Percentiles rank a stretch among this genome's conserved stretches.
Evolutionary conservation across 1,139 yeast species (phyloP).

Genomic region (Pichia sp.): DNA sequence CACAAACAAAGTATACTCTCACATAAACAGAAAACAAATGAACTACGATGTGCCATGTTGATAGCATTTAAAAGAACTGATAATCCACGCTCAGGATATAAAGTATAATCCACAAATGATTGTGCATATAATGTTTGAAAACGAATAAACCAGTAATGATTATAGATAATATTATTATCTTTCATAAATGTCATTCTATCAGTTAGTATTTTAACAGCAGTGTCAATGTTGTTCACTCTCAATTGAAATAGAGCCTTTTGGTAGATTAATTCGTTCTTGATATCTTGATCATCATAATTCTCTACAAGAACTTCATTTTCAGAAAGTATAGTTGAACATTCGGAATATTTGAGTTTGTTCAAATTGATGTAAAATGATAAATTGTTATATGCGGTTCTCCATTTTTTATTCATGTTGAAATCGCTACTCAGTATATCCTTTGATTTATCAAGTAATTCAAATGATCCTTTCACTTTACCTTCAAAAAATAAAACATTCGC

Average conservation of each 20-base stretch:
- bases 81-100: slow-evolving; percentile 36
- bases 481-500: slow-evolving; percentile 31
- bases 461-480: slow-evolving; percentile 38
- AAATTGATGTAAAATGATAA: slow-evolving; percentile 34
- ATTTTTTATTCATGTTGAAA: slow-evolving; percentile 32
- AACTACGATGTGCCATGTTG: slow-evolving; percentile 35
- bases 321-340: slow-evolving; percentile 26
- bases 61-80: slow-evolving; percentile 41
- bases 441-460: slow-evolving; percentile 20
- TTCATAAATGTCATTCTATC: slow-evolving; percentile 25
- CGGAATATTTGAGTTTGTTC: slow-evolving; percentile 32
- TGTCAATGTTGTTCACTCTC: slow-evolving; percentile 4
- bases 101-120: slow-evolving; percentile 32
- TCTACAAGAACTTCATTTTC: slow-evolving; percentile 22
- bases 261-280: slow-evolving; percentile 20
- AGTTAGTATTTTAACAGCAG: slow-evolving; percentile 35
- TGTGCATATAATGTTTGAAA: slow-evolving; percentile 40
- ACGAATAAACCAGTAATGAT: slow-evolving; percentile 36
- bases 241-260: slow-evolving; percentile 2
- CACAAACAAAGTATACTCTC: slow-evolving; percentile 38
- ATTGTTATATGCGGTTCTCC: slow-evolving; percentile 35
- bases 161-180: slow-evolving; percentile 27
- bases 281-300: slow-evolving; percentile 24
- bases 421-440: slow-evolving; percentile 22
- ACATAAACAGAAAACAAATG: slow-evolving; percentile 33